Evolutionary conservation across 2,329 filamentous ascomycete genomes (phyloP).

Genomic region (Microdochium paspali): DNA sequence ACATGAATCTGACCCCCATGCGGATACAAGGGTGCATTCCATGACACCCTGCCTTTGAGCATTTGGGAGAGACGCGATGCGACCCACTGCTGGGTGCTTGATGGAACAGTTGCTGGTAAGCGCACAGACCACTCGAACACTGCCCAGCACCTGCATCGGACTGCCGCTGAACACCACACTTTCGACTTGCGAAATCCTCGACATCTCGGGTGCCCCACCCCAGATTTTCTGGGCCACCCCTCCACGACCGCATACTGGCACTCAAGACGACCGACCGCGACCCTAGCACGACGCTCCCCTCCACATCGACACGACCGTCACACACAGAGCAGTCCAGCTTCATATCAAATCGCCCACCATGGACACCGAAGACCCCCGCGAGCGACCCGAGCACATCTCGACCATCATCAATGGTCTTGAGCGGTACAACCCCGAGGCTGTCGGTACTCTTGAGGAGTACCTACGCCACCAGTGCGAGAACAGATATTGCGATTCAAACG

Average conservation of each 20-base stretch:
- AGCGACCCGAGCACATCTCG: conserved; percentile 86
- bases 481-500: conserved; percentile 90
- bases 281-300: conserved; percentile 2
- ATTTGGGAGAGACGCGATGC: too few relatives aligned
- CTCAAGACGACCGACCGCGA: background rate
- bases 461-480: conserved; percentile 90
- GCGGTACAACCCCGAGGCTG: conserved; percentile 97
- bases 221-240: conserved; percentile 11
- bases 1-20: too few relatives aligned
- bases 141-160: background rate
- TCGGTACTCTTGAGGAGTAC: conserved; percentile 87
- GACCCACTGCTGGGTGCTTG: too few relatives aligned
- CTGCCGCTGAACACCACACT: background rate
- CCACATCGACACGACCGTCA: conserved; percentile 7
- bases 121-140: background rate
- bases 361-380: conserved; percentile 77
- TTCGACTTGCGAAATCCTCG: conserved; percentile 1
- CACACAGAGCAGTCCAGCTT: conserved; percentile 9
- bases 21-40: too few relatives aligned
- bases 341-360: conserved; percentile 31
- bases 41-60: too few relatives aligned
- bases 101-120: too few relatives aligned
- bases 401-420: conserved; percentile 94
- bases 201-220: conserved; percentile 13
- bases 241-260: background rate